These are phyloP conservation scores for Mycena sanguinolenta DNA, from an alignment of 768 basidiomycete species.

Conservation along the genomic window DNA sequence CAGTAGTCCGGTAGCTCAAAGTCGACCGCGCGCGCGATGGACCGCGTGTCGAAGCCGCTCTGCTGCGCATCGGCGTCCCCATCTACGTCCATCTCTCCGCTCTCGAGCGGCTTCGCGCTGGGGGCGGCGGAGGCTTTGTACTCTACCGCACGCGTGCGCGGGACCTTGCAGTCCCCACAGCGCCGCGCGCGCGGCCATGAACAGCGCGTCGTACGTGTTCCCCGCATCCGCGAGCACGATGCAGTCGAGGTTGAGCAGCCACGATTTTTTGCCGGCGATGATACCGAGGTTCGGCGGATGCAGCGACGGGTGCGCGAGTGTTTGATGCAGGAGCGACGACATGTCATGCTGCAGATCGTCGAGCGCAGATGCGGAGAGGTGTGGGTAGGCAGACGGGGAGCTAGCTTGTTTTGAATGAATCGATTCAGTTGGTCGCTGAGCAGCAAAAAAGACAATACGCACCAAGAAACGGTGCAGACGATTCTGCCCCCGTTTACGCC, in stretches of 20 bases:
- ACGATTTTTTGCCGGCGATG: constrained; percentile 72
- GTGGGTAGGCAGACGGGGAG: constrained; percentile 86
- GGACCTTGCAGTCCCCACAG: constrained; percentile 87
- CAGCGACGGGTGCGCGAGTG: constrained; percentile 75
- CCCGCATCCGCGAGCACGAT: constrained; percentile 81
- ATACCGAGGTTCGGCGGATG: constrained; percentile 76
- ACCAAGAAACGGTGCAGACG: constrained; percentile 83
- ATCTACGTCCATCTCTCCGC: constrained; percentile 71
- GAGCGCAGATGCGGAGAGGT: constrained; percentile 69
- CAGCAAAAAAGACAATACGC: constrained; percentile 46
- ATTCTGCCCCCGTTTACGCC: constrained; percentile 73
- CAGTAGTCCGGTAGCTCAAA: constrained; percentile 91
- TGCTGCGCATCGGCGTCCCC: constrained; percentile 45
- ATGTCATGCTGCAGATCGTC: constrained; percentile 87
- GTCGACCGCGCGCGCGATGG: constrained; percentile 69
- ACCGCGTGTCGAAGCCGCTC: constrained; percentile 73
- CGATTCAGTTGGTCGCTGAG: constrained; percentile 23
- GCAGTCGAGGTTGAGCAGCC: constrained; percentile 82
- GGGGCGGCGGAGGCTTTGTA: constrained; percentile 61
- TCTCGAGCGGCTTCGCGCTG: constrained; percentile 38
- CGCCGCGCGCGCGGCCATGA: constrained; percentile 84
- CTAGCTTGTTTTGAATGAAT: constrained; percentile 64
- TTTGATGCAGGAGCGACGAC: constrained; percentile 70
- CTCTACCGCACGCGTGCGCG: constrained; percentile 77
- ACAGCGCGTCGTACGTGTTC: constrained; percentile 82